Base-by-base conservation (phyloP, 2,329 filamentous ascomycete species). In the Aureobasidium vineae region DNA sequence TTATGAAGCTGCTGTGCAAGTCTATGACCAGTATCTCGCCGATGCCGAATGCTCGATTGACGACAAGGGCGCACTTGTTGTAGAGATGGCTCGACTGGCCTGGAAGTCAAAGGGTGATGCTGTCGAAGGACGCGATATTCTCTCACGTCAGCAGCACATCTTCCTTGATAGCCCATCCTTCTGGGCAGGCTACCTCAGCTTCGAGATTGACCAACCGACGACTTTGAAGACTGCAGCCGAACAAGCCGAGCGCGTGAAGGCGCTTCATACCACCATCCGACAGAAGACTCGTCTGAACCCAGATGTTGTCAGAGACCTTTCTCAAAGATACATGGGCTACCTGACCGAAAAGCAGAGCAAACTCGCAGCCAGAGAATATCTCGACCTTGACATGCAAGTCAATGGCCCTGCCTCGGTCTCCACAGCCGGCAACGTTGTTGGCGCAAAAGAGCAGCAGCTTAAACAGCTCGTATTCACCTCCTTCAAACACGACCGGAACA, bases 151-250 rank as follows among this genome's bases (percentile, higher is more conserved):
- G 72, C 84, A 90, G 66, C 88, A 92, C 74, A 91, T 88, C 83
- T 97, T 96, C 75, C 83, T 88, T 2, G 91, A 95, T 74, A 97
- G 92, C 76, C 86, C 88, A 40, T 83, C 90, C 50, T 98, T 98
- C 82, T 99, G 95, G 94, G 83, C 88, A 71, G 90, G 86, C 73
- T 98, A 92, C 82, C 85, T 98, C 65, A 82, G 89, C 67, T 97
- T 99, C 74, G 95, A 99, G 80, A 82, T 96, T 57, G 87, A 90
- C 66, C 93, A 97, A 76, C 89, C 91, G 13, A 89, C 88, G 1
- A 88, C 81, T 68, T 79, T 82, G 1, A 85, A 87, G 59, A 82
- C 84, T 2, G 90, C 94, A 73, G 72, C 81, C 1, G 80, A 86
- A 66, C 86, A 92, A 66, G 86, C 88, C 63, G 82, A 87, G 70